These are phyloP conservation scores for Xylaria hypoxylon DNA, from an alignment of 2,329 filamentous ascomycete species.

Conservation along the genomic window DNA sequence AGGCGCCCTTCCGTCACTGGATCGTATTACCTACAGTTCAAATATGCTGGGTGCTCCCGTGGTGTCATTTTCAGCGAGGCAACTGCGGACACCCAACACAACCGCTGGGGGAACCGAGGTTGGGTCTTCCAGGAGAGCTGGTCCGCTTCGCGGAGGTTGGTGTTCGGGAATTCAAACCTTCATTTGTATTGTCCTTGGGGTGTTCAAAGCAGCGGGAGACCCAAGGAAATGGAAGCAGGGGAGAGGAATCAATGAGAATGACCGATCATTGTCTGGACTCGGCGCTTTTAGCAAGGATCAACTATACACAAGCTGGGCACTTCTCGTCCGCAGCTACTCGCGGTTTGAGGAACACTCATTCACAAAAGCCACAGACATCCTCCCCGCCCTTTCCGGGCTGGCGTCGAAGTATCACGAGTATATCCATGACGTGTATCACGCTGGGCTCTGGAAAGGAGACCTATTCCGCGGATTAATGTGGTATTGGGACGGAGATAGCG, in stretches of 20 bases:
- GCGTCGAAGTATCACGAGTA: not conserved
- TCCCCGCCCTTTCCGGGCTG: slow-evolving; percentile 9
- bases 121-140: slow-evolving; percentile 15
- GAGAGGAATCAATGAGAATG: not conserved
- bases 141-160: slow-evolving; percentile 12
- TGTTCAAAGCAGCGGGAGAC: not conserved
- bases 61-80: slow-evolving; percentile 1
- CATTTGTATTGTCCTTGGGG: slow-evolving; percentile 2
- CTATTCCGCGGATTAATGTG: slow-evolving; percentile 12
- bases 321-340: not conserved
- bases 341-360: slow-evolving; percentile 11
- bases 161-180: slow-evolving; percentile 6
- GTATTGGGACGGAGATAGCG: slow-evolving; percentile 10
- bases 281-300: not conserved
- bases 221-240: not conserved
- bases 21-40: slow-evolving; percentile 12
- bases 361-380: slow-evolving; percentile 4
- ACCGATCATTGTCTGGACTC: not conserved
- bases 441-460: slow-evolving; percentile 12
- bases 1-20: not conserved
- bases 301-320: not conserved
- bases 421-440: slow-evolving; percentile 1
- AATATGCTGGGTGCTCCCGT: not conserved
- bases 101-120: not conserved
- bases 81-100: not conserved